These are phyloP conservation scores for Fusarium humuli DNA, from an alignment of 2,329 filamentous ascomycete genomes.

Conservation along the genomic window DNA sequence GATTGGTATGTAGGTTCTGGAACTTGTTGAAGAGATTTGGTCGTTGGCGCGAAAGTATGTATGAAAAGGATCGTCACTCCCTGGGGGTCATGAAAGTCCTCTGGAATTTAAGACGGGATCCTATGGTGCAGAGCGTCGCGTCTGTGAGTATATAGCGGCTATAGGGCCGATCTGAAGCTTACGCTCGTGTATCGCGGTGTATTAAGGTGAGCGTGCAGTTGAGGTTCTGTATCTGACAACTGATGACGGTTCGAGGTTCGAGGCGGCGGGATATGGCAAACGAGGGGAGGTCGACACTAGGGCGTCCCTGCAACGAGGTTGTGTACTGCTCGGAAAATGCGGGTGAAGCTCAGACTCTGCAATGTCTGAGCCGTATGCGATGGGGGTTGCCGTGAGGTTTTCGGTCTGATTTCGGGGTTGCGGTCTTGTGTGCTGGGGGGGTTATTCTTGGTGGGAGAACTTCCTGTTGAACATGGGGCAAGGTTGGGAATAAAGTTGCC, in stretches of 20 bases:
- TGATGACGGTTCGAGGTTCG: slow-evolving; percentile 29
- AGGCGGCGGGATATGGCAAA: slow-evolving; percentile 26
- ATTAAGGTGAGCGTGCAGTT: slow-evolving; percentile 14
- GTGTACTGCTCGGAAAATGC: slow-evolving; percentile 4
- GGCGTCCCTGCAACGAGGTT: slow-evolving; percentile 9
- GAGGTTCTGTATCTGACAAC: slow-evolving; percentile 18
- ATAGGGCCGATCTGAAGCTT: background rate
- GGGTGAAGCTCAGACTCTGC: slow-evolving; percentile 7
- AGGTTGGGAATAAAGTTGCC: slow-evolving; percentile 34
- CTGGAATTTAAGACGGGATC: slow-evolving; percentile 8
- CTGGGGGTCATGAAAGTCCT: slow-evolving; percentile 41
- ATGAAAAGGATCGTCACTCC: slow-evolving; percentile 26
- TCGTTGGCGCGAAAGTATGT: slow-evolving; percentile 25
- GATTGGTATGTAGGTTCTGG: background rate
- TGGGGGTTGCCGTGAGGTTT: slow-evolving; percentile 1
- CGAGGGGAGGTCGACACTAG: slow-evolving; percentile 32
- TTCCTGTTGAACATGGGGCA: slow-evolving; percentile 29
- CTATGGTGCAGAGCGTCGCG: slow-evolving; percentile 8
- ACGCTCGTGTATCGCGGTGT: background rate
- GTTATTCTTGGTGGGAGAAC: slow-evolving; percentile 41
- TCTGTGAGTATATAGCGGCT: background rate
- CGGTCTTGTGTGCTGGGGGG: slow-evolving; percentile 42
- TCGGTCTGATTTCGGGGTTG: slow-evolving; percentile 28
- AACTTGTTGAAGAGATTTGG: background rate
- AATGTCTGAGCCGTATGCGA: background rate